Evolutionary conservation across 306 rosid species (phyloP), one percentile per base, ranked within the genome.

Genomic region (Malus fusca): DNA sequence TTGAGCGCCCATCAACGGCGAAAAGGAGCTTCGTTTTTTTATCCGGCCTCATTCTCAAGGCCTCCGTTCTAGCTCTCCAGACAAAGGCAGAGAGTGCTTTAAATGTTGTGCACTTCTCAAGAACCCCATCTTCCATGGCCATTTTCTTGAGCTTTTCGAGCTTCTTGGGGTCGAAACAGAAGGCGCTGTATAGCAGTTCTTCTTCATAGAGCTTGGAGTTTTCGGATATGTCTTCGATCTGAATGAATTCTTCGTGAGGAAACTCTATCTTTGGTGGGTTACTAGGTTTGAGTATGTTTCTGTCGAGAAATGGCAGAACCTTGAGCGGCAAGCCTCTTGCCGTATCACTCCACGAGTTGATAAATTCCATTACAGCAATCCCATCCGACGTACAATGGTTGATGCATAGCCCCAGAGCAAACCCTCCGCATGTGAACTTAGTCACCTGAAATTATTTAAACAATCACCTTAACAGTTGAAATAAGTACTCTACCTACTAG

Each of bases 381-480:
- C 98, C 98, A 74, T 91, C 98, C 35, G 68, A 74, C 96, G 88
- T 87, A 35, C 92, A 83, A 22, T 91, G 97, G 83, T 83, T 89
- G 79, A 84, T 6, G 80, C 79, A 53, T 55, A 93, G 19, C 46
- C 96, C 97, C 61, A 93, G 59, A 8, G 78, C 87, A 70, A 93
- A 88, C 64, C 96, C 98, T 28, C 98, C 97, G 35, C 98, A 93
- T 79, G 83, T 89, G 81, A 93, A 89, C 77, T 78, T 91, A 12
- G 96, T 91, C 79, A 93, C 90, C 96, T 89, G 78, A 8, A 74
- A 42, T 68, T 53, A 30, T 25, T 61, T 13, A 58, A 37, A 25
- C n/a, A 43, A 13, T 40, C 68, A 58, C 11, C 43, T n/a, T 33
- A 53, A 37, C 10, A 37, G 42, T 37, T 37, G 42, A 37, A 37